phyloP scores from a whole-genome alignment of 495 filamentous ascomycete species.

The Pyrenula massariospora region DNA sequence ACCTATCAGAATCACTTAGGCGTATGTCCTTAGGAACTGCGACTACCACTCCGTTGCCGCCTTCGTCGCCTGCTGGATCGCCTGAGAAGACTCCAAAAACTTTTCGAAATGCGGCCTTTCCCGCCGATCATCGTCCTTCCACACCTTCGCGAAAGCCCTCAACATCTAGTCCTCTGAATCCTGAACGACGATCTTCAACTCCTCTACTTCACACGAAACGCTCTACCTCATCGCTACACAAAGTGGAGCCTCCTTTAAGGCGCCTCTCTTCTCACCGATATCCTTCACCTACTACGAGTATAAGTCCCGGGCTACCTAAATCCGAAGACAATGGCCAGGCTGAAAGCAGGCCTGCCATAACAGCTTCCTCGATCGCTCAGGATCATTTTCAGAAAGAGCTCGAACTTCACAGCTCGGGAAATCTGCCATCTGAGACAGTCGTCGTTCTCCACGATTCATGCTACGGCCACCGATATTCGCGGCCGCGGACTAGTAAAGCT shows the following conservation, averaged over 20 bases:
- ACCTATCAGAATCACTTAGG: background rate
- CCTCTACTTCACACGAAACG: conserved; percentile 25
- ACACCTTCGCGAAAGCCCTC: conserved; percentile 19
- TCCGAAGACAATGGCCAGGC: conserved; percentile 25
- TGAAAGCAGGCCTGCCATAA: conserved; percentile 23
- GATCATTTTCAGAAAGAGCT: conserved; percentile 62
- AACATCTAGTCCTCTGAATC: conserved; percentile 11
- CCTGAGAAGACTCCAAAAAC: background rate
- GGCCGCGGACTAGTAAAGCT: conserved; percentile 58
- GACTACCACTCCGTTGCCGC: background rate
- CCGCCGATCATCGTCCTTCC: background rate
- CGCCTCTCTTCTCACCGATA: conserved; percentile 22
- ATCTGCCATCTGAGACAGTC: conserved; percentile 49
- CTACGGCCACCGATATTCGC: conserved; percentile 82
- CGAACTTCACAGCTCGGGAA: conserved; percentile 41
- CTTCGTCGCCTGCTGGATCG: background rate
- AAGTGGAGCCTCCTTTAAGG: conserved; percentile 33
- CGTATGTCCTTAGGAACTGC: background rate
- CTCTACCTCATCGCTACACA: conserved; percentile 28
- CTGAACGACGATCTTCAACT: conserved; percentile 6
- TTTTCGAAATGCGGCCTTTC: background rate
- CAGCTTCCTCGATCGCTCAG: conserved; percentile 56
- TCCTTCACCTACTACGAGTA: conserved; percentile 22
- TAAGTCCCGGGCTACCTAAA: conserved; percentile 5
- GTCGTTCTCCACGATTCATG: conserved; percentile 86